Evolutionary conservation across 768 basidiomycete species (phyloP).

Genomic region (Serendipita sp.): DNA sequence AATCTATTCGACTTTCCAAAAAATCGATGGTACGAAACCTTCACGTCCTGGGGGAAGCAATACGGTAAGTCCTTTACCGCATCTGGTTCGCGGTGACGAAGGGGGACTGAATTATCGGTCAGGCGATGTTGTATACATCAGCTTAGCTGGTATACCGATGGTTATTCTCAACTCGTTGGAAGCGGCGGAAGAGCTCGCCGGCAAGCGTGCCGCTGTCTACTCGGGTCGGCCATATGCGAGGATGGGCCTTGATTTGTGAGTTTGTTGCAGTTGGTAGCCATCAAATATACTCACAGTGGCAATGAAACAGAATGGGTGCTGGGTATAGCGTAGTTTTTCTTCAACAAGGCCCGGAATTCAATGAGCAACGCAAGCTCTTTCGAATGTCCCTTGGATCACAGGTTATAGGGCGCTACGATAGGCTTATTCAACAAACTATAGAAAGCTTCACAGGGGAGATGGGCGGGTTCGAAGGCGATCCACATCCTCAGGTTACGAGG

Average conservation of each 20-base stretch:
- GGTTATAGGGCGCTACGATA: neutral
- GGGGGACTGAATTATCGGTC: neutral
- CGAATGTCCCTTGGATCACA: neutral
- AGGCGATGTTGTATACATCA: conserved; percentile 10
- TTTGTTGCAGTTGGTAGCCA: neutral
- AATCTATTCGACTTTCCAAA: conserved; percentile 2
- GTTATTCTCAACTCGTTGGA: conserved; percentile 10
- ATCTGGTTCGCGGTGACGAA: neutral
- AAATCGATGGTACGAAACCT: neutral
- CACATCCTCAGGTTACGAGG: neutral
- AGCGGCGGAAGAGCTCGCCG: conserved; percentile 9
- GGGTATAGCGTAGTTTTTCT: neutral
- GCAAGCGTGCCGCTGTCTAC: conserved; percentile 13
- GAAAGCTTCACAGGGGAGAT: neutral
- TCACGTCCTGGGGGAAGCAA: neutral
- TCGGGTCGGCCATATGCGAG: conserved; percentile 12
- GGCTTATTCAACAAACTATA: neutral
- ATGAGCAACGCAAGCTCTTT: neutral
- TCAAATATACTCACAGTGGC: neutral
- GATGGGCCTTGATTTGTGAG: conserved; percentile 5
- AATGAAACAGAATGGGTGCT: neutral
- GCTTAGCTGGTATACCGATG: conserved; percentile 7
- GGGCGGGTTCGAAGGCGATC: neutral
- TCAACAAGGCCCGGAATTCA: neutral
- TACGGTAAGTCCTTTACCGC: neutral